Conservation (phyloP, 768 basidiomycete genomes). For the Mycena belliarum region DNA sequence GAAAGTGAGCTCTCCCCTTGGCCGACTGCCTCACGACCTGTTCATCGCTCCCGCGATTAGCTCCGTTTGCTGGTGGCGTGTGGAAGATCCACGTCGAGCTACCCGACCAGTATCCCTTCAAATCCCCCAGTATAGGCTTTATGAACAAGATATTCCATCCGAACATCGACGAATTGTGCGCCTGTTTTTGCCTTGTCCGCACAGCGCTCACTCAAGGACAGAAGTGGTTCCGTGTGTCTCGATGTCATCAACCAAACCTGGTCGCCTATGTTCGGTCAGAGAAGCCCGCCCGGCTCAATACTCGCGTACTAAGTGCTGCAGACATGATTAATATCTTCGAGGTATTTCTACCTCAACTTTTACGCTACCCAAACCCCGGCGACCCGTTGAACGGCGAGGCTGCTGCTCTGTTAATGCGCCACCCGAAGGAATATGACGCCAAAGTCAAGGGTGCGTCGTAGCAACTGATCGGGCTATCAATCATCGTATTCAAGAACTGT, state of each 20-base stretch:
- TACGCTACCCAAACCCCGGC: constrained; percentile 97
- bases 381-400: constrained; percentile 99
- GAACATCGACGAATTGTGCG: constrained; percentile 97
- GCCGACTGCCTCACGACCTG: neutral
- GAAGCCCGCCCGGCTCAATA: neutral
- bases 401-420: constrained; percentile 94
- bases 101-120: constrained; percentile 98
- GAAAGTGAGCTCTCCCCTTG: constrained; percentile 70
- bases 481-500: neutral
- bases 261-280: constrained; percentile 99
- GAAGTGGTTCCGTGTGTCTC: constrained; percentile 96
- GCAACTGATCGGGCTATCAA: neutral
- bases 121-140: constrained; percentile 98
- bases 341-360: constrained; percentile 93
- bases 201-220: constrained; percentile 32
- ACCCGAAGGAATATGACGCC: constrained; percentile 92
- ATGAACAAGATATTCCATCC: constrained; percentile 99
- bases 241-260: constrained; percentile 99
- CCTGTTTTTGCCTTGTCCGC: constrained; percentile 19
- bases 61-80: constrained; percentile 95
- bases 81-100: constrained; percentile 99
- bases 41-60: constrained; percentile 41
- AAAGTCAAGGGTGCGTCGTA: constrained; percentile 80
- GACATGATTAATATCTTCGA: constrained; percentile 99
- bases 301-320: constrained; percentile 31